Evolutionary conservation across 1,284 basidiomycete species (phyloP).

Genomic region (Cutaneotrichosporon spelunceum): DNA sequence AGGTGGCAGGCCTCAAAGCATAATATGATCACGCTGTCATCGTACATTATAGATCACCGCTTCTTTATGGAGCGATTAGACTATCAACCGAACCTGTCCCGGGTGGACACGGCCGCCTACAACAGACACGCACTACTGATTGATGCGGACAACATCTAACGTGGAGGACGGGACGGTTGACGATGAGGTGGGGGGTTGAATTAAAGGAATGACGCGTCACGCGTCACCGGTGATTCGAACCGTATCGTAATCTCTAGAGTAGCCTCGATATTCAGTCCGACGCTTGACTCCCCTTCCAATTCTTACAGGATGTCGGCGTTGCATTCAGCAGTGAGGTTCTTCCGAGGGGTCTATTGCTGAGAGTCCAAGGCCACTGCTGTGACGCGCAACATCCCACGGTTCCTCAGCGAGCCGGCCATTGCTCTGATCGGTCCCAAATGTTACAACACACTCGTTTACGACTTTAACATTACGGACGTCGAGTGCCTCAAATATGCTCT

Average conservation of each 20-base stretch:
- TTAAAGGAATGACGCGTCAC: not conserved
- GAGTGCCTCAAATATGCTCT: conserved; percentile 86
- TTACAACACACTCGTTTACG: conserved; percentile 83
- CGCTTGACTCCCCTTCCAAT: not conserved
- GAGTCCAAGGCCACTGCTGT: conserved; percentile 43
- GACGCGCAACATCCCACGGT: conserved; percentile 65
- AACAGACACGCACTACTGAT: too few relatives aligned
- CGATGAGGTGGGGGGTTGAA: not conserved
- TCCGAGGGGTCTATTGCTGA: not conserved
- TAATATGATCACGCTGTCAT: not conserved
- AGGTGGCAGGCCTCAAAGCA: conserved; percentile 39
- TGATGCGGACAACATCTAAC: too few relatives aligned
- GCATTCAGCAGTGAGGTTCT: conserved; percentile 22
- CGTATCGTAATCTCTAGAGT: not conserved
- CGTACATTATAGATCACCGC: conserved; percentile 5
- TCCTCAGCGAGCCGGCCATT: conserved; percentile 73
- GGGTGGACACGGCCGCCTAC: not conserved
- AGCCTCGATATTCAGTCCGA: not conserved
- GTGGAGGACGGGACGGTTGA: not conserved
- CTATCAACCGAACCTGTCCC: not conserved
- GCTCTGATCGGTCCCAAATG: conserved; percentile 86
- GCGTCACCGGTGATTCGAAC: not conserved
- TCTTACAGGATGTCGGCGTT: conserved; percentile 11
- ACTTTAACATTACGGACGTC: conserved; percentile 76
- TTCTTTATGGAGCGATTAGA: not conserved